These are phyloP conservation scores for Dunaliella sp. DNA, from an alignment of 139 green algal species.

Conservation along the genomic window DNA sequence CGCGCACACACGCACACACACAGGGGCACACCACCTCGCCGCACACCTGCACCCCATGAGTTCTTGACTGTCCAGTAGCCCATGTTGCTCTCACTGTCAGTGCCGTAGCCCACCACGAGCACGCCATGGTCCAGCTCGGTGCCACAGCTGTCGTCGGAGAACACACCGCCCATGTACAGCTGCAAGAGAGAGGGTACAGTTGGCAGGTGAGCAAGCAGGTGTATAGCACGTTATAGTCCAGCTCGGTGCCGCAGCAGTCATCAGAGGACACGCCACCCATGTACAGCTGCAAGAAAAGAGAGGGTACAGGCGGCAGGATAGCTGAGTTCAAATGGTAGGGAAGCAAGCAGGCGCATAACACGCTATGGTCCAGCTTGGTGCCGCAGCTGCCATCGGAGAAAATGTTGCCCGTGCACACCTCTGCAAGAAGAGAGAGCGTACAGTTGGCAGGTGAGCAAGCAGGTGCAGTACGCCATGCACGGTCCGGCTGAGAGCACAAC, in stretches of 20 bases:
- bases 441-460: not conserved
- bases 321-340: not conserved
- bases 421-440: not conserved
- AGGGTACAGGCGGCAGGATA: too few species aligned
- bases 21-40: not conserved
- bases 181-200: slow-evolving; percentile 61
- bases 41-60: slow-evolving; percentile 77
- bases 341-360: slow-evolving; percentile 50
- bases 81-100: slow-evolving; percentile 24
- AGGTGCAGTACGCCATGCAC: too few species aligned
- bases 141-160: slow-evolving; percentile 32
- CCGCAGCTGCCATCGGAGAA: slow-evolving; percentile 35
- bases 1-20: slow-evolving; percentile 1
- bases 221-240: slow-evolving; percentile 91
- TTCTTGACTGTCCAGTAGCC: slow-evolving; percentile 98
- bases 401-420: slow-evolving; percentile 63
- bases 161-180: slow-evolving; percentile 78
- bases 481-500: too few species aligned
- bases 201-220: not conserved
- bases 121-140: slow-evolving; percentile 90
- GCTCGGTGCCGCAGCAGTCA: slow-evolving; percentile 41
- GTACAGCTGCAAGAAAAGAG: slow-evolving; percentile 82
- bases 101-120: slow-evolving; percentile 63
- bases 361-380: slow-evolving; percentile 86
- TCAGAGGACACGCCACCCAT: slow-evolving; percentile 50